Evolutionary conservation across 2,329 filamentous ascomycete species (phyloP), one percentile per base, ranked within the genome.

Genomic region (Cercospora sojina): DNA sequence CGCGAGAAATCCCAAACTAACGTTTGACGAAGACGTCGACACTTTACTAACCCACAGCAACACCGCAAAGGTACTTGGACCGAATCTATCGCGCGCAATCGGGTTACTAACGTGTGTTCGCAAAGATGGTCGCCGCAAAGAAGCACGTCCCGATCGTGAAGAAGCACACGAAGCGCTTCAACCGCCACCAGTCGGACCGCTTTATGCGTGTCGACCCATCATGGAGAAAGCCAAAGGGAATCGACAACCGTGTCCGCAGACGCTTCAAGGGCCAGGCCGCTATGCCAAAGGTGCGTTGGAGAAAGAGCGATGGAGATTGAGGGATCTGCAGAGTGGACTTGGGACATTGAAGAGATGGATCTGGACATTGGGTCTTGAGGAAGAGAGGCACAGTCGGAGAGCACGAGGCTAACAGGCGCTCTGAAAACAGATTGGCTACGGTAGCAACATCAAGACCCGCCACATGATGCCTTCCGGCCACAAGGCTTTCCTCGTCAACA

Each of bases 141-240:
- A 96, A 96, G 88, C 95, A 98, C 86, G 89, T 98, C 82, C 90
- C 93, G 80, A 99, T 99, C 88, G 92, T 99, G 82, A 99, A 99
- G 92, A 99, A 99, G 93, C 93, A 93, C 96, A 93, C 91, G 80
- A 92, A 93, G 88, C 88, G 87, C 86, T 99, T 98, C 91, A 89
- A 88, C 85, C 91, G 95, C 83, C 95, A 99, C 87, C 95, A 99
- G 90, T 91, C 88, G 84, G 95, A 98, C 85, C 90, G 90, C 82
- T 99, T 96, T 88, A 97, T 90, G 86, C 90, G 95, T 82, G 90
- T 98, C 77, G 90, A 87, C 80, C 82, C 91, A 76, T 90, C 88
- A 88, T 99, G 95, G 95, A 91, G 95, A 86, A 99, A 98, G 89
- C 95, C 95, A 77, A 99, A 99, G 92, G 95, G 95, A 92, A 99